Conservation (phyloP, 2,329 filamentous ascomycete species). For the Mycocentrospora acerina region DNA sequence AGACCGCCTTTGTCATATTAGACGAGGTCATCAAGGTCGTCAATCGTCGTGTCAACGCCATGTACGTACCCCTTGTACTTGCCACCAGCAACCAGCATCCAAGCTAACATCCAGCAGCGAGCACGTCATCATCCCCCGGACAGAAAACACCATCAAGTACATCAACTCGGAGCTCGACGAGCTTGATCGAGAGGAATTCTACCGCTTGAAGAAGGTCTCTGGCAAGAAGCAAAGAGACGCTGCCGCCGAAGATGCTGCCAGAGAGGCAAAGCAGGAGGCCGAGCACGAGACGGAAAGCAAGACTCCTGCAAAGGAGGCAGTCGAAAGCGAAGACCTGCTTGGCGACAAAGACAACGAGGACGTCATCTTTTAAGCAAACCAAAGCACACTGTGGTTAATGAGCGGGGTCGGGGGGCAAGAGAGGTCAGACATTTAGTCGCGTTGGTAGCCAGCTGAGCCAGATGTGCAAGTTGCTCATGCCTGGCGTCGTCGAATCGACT, state of each 20-base stretch:
- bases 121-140: slow-evolving; percentile 95
- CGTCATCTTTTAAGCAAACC: slow-evolving; percentile 78
- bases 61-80: slow-evolving; percentile 57
- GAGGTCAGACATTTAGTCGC: slow-evolving; percentile 1
- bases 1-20: slow-evolving; percentile 96
- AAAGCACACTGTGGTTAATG: too few species aligned
- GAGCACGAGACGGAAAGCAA: slow-evolving; percentile 3
- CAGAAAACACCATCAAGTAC: slow-evolving; percentile 99
- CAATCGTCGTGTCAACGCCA: slow-evolving; percentile 95
- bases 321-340: slow-evolving; percentile 64
- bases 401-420: too few species aligned
- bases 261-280: slow-evolving; percentile 17
- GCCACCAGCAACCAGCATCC: neutral
- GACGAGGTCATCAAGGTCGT: slow-evolving; percentile 99
- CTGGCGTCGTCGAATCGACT: slow-evolving; percentile 2
- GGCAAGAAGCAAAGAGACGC: slow-evolving; percentile 63
- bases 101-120: slow-evolving; percentile 55
- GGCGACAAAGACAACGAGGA: slow-evolving; percentile 78
- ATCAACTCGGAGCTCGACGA: slow-evolving; percentile 99
- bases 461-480: slow-evolving; percentile 1
- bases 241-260: slow-evolving; percentile 44
- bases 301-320: slow-evolving; percentile 28
- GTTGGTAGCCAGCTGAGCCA: neutral
- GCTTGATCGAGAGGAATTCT: slow-evolving; percentile 96
- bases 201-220: slow-evolving; percentile 90